Evolutionary conservation across 73 alveolate genomes (phyloP), one percentile per base, ranked within the genome.

Genomic region (Uronychia setigera): DNA sequence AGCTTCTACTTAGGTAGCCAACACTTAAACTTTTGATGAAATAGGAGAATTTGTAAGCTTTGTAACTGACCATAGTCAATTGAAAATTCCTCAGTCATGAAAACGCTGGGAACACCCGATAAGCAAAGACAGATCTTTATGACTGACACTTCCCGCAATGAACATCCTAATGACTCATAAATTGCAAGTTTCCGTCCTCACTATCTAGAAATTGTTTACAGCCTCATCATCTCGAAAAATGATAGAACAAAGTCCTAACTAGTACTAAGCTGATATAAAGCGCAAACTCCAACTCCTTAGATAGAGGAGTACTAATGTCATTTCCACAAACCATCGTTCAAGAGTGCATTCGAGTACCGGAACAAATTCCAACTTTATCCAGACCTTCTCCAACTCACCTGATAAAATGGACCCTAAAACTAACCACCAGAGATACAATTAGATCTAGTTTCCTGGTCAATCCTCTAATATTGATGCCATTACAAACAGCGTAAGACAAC

Each of bases 31-130:
- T 33, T 31, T 11, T 0, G 31, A 29, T 35, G 78, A 77, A 35
- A 80, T 75, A 31, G 31, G 59, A 35, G 34, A 31, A 33, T 33
- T n/a, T 27, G 81, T 75, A 80, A 46, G 67, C n/a, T 19, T 19
- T 19, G 67, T 46, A 5, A 46, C 67, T 46, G n/a, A 46, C 5
- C 67, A 46, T 19, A 5, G 19, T 19, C 67, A 46, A 19, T 46
- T 19, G 5, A 11, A 19, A 19, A 19, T 19, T 46, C 67, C 5
- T 46, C n/a, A 46, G n/a, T 46, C 67, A 5, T 46, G 67, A 46
- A 46, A 46, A n/a, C n/a, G n/a, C n/a, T n/a, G n/a, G n/a, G n/a
- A n/a, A n/a, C n/a, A n/a, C n/a, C n/a, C n/a, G n/a, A n/a, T n/a
- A n/a, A n/a, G n/a, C n/a, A 46, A 19, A 46, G 19, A 5, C 5